Conservation (phyloP, 2,329 filamentous ascomycete genomes). For the Triangularia verruculosa region DNA sequence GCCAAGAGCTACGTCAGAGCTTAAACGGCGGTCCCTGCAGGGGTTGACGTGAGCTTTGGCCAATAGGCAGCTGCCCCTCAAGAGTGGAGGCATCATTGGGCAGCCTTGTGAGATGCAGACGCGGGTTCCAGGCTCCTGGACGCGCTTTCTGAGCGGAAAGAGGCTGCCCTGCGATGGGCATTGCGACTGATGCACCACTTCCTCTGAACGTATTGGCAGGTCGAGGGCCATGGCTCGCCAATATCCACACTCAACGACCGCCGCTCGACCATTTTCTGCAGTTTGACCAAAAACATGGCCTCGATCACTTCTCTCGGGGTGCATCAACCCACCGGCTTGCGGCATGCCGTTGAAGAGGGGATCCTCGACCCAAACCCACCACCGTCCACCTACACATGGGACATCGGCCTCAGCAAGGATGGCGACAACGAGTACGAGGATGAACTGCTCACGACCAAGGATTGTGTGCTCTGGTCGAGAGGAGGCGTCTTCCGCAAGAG, state of each 20-base stretch:
- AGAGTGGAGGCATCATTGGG: slow-evolving; percentile 6
- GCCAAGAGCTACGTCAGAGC: slow-evolving; percentile 32
- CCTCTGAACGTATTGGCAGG: neutral
- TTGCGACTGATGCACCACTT: neutral
- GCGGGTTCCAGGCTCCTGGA: neutral
- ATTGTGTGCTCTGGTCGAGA: slow-evolving; percentile 83
- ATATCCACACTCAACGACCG: neutral
- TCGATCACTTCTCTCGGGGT: slow-evolving; percentile 86
- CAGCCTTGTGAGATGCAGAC: slow-evolving; percentile 14
- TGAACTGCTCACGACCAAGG: slow-evolving; percentile 73
- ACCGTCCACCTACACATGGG: slow-evolving; percentile 71
- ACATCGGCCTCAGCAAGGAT: slow-evolving; percentile 49
- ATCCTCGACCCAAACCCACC: slow-evolving; percentile 68
- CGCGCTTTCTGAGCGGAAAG: slow-evolving; percentile 9
- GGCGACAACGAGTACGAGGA: slow-evolving; percentile 58
- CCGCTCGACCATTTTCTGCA: slow-evolving; percentile 8
- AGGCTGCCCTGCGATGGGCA: neutral
- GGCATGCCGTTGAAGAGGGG: slow-evolving; percentile 77
- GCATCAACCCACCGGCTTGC: slow-evolving; percentile 80
- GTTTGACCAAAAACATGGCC: slow-evolving; percentile 60
- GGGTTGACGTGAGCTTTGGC: slow-evolving; percentile 18
- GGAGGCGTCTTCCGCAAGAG: slow-evolving; percentile 80
- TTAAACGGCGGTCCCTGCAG: slow-evolving; percentile 18
- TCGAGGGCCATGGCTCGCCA: slow-evolving; percentile 15
- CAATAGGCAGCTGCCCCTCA: slow-evolving; percentile 24